A percentile compares a stretch with the other conserved stretches of the same genome.
phyloP scores from a whole-genome alignment of 2,329 filamentous ascomycete species.

The Chaetoscypha palmicola region DNA sequence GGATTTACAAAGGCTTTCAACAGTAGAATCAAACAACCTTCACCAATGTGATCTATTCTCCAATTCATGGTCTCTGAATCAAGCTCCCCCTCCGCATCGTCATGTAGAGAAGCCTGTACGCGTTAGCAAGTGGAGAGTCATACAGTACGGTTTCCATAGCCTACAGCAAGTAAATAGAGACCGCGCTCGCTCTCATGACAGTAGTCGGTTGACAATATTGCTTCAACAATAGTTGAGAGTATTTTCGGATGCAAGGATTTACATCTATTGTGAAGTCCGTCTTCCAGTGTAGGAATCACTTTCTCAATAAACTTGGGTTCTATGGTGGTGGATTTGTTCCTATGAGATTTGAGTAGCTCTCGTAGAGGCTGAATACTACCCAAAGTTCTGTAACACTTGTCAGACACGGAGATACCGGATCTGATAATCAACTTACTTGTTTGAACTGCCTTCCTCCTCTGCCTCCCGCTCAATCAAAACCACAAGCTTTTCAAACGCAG shows the following conservation, averaged over 20 bases:
- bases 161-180: conserved; percentile 25
- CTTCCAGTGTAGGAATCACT: conserved; percentile 15
- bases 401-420: too few species aligned
- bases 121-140: background rate
- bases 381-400: background rate
- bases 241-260: conserved; percentile 12
- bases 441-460: conserved; percentile 3
- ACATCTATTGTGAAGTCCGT: conserved; percentile 19
- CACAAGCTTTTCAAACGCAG: conserved; percentile 11
- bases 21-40: conserved; percentile 13
- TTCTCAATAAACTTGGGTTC: conserved; percentile 6
- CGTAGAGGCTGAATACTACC: conserved; percentile 7
- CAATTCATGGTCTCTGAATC: background rate
- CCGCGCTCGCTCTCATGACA: conserved; percentile 21
- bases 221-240: conserved; percentile 18
- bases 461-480: conserved; percentile 5
- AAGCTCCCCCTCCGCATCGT: background rate
- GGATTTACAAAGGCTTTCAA: conserved; percentile 19
- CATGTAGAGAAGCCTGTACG: background rate
- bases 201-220: conserved; percentile 17
- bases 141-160: conserved; percentile 3
- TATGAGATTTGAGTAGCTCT: conserved; percentile 7
- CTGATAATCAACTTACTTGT: conserved; percentile 11
- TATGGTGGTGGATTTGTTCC: conserved; percentile 5
- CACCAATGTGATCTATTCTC: conserved; percentile 19